These are phyloP conservation scores for Cladorrhinum sp. DNA, from an alignment of 2,329 filamentous ascomycete genomes.

Conservation along the genomic window DNA sequence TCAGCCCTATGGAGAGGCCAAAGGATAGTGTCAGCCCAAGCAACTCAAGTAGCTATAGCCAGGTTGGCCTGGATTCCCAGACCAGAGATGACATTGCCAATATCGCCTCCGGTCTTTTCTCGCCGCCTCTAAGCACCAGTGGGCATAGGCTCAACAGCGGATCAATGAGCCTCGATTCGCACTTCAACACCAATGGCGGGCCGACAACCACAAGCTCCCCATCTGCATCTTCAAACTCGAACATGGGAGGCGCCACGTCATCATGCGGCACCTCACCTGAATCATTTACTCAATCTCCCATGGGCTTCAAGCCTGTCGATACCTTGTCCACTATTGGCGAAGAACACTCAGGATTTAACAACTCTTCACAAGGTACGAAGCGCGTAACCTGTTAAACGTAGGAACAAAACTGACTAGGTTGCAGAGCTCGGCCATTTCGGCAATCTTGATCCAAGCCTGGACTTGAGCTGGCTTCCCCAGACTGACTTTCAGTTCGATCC, in stretches of 20 bases:
- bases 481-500: slow-evolving; percentile 88
- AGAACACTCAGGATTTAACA: slow-evolving; percentile 56
- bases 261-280: slow-evolving; percentile 78
- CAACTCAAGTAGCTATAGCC: slow-evolving; percentile 35
- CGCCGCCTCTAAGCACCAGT: slow-evolving; percentile 50
- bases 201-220: slow-evolving; percentile 62
- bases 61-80: slow-evolving; percentile 34
- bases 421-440: slow-evolving; percentile 39
- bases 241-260: slow-evolving; percentile 54
- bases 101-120: slow-evolving; percentile 55
- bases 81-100: slow-evolving; percentile 53
- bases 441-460: slow-evolving; percentile 46
- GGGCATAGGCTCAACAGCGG: slow-evolving; percentile 44
- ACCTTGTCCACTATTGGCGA: slow-evolving; percentile 64
- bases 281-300: slow-evolving; percentile 68
- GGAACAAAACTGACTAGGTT: slow-evolving; percentile 13
- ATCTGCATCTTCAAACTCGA: slow-evolving; percentile 60
- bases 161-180: slow-evolving; percentile 51
- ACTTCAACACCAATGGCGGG: slow-evolving; percentile 42
- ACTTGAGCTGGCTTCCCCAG: slow-evolving; percentile 73
- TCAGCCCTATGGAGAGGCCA: slow-evolving; percentile 35
- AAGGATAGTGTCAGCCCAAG: slow-evolving; percentile 34
- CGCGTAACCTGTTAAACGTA: background rate
- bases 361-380: slow-evolving; percentile 41
- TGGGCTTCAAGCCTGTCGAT: slow-evolving; percentile 61